Evolutionary conservation across 192 early-diverging fungal species (phyloP), one percentile per base, ranked within the genome.

Genomic region (Umbelopsis sp.): DNA sequence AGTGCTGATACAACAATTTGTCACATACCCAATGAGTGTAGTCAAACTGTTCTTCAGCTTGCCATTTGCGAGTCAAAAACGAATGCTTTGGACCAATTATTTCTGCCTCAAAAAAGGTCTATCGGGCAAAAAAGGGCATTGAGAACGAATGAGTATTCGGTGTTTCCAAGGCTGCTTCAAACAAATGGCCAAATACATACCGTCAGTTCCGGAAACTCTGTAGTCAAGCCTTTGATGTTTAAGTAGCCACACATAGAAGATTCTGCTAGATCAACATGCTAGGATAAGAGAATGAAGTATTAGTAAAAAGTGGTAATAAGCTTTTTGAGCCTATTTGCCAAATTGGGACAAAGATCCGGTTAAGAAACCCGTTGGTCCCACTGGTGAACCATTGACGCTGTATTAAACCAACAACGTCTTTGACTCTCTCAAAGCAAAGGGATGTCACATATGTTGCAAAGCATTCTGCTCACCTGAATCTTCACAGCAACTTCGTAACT

Each of bases 41-140:
- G 71, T 95, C 94, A 46, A 89, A 89, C n/a, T 78, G 69, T 45
- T 90, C 90, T 67, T 91, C 84, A 11, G 93, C 90, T 52, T 93
- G 86, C 94, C 94, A 95, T 81, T 93, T 94, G 25, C 88, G 71
- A 16, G 94, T 95, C 49, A 91, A 75, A 72, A 95, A 95, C 0
- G 86, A 86, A 67, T 94, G 78, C 66, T 89, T 82, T 13, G 85
- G 83, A 1, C 93, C 94, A 66, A 95, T 92, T 49, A 95, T 90
- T 71, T 95, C 94, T n/a, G 88, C 91, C 68, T 94, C 92, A 78
- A 95, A 95, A 70, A 90, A 95, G 8, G 94, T 95, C 67, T 78
- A 67, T 16, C 21, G 37, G 22, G 12, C 25, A 15, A 47, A 55
- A 46, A 30, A 68, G 16, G 41, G 6, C 5, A 10, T 25, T 5